Evolutionary conservation across 441 rosid species (phyloP).

Genomic region (Populus trichocarpa): DNA sequence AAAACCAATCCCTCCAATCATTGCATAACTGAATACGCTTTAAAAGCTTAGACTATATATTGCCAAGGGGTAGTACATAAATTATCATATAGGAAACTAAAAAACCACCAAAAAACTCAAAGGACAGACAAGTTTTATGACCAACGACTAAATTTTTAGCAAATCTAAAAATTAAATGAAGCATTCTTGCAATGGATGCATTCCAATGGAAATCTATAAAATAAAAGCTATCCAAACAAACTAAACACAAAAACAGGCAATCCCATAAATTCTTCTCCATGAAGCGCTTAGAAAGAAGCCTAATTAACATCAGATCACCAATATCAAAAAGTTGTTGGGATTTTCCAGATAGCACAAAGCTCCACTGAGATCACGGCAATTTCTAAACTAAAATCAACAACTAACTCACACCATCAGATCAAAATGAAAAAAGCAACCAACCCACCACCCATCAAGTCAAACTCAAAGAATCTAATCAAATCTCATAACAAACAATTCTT

Average conservation of each 20-base stretch:
- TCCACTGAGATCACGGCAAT: background rate
- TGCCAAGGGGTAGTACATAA: background rate
- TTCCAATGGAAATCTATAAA: background rate
- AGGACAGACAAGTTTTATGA: background rate
- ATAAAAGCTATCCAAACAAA: background rate
- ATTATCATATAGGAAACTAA: background rate
- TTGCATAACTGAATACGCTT: background rate
- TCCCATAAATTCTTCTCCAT: background rate
- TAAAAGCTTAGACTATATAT: background rate
- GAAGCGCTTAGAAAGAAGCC: background rate
- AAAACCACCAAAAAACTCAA: background rate
- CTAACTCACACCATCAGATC: background rate
- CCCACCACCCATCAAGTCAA: background rate
- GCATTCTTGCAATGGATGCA: background rate
- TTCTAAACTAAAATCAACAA: background rate
- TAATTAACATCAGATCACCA: constrained; percentile 7
- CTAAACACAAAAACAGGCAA: background rate
- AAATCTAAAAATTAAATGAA: background rate
- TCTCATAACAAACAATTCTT: background rate
- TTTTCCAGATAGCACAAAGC: background rate
- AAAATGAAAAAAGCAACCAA: background rate
- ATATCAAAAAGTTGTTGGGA: background rate
- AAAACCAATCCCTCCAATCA: background rate
- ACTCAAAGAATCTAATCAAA: background rate
- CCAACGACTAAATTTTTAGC: background rate